A percentile compares a stretch with the other conserved stretches of the same genome.
Evolutionary conservation across 352 stramenopile species (phyloP).

Genomic region (Nothophytophthora sp.): DNA sequence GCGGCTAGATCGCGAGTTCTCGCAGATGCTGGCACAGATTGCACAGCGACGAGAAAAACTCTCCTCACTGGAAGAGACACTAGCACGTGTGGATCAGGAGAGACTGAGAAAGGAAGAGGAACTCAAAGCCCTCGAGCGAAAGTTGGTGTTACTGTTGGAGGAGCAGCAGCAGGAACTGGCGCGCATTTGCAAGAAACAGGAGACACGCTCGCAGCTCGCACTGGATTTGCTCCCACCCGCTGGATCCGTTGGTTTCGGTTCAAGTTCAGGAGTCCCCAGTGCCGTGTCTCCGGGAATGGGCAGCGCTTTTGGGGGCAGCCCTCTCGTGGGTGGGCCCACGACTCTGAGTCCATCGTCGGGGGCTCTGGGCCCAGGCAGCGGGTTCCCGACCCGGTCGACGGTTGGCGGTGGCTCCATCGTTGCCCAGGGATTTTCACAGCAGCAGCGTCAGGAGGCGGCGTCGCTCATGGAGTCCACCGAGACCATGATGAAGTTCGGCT

Average conservation of each 20-base stretch:
- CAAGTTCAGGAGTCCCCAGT: constrained; percentile 2
- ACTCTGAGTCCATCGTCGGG: constrained; percentile 16
- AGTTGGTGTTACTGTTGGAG: constrained; percentile 94
- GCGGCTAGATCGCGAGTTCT: constrained; percentile 94
- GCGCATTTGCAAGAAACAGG: constrained; percentile 62
- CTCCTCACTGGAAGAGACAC: constrained; percentile 81
- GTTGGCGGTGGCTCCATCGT: background rate
- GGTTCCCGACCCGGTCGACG: constrained; percentile 6
- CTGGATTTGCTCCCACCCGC: constrained; percentile 39
- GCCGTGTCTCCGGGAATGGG: constrained; percentile 5
- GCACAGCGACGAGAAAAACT: constrained; percentile 91
- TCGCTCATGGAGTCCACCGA: constrained; percentile 96
- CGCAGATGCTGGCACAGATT: constrained; percentile 94
- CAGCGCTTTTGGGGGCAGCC: constrained; percentile 26
- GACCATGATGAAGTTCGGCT: constrained; percentile 98
- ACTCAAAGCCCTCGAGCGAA: constrained; percentile 92
- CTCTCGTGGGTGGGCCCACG: constrained; percentile 16
- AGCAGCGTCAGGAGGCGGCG: constrained; percentile 90
- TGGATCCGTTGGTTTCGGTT: constrained; percentile 1
- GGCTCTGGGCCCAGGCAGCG: constrained; percentile 1
- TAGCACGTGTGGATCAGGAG: constrained; percentile 85
- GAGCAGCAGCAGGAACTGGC: constrained; percentile 93
- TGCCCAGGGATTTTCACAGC: constrained; percentile 45
- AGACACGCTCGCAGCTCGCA: constrained; percentile 46
- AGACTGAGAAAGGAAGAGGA: constrained; percentile 93